phyloP scores from a whole-genome alignment of 1,284 basidiomycete species.

The Tausonia pullulans region DNA sequence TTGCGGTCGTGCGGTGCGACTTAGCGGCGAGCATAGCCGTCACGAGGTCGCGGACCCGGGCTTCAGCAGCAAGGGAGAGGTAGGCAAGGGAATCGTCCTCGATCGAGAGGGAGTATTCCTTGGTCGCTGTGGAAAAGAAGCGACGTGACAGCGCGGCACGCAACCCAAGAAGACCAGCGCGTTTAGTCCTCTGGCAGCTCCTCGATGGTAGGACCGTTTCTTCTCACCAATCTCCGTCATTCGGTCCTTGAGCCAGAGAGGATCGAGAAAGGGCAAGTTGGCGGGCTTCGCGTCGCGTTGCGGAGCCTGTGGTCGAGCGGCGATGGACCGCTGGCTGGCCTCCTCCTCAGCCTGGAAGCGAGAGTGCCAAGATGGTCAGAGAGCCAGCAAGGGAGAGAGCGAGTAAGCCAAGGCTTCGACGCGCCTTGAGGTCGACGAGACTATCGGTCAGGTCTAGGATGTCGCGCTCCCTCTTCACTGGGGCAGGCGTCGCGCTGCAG shows the following conservation, averaged over 20 bases:
- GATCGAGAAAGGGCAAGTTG: conserved; percentile 5
- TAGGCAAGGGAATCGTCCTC: conserved; percentile 29
- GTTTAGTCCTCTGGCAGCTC: no score
- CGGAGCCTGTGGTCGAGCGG: not conserved
- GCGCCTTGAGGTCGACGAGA: conserved; percentile 1
- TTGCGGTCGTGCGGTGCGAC: conserved; percentile 28
- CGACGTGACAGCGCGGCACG: not conserved
- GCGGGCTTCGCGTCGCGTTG: not conserved
- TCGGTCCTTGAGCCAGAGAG: not conserved
- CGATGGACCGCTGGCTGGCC: not conserved
- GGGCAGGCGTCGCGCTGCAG: no score
- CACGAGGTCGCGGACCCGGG: conserved; percentile 26
- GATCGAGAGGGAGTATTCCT: conserved; percentile 24
- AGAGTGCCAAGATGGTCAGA: not conserved
- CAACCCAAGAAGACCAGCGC: no score
- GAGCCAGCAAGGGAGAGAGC: not conserved
- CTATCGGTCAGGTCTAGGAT: conserved; percentile 1
- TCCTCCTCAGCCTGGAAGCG: not conserved
- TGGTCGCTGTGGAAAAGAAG: not conserved
- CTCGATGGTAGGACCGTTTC: no score
- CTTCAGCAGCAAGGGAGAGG: conserved; percentile 30
- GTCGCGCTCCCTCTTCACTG: no score
- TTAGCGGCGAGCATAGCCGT: conserved; percentile 26
- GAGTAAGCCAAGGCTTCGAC: not conserved
- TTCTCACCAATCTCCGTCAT: conserved; percentile 10